These are phyloP conservation scores for Laetiporus sulphureus DNA, from an alignment of 1,284 basidiomycete species.

Conservation along the genomic window DNA sequence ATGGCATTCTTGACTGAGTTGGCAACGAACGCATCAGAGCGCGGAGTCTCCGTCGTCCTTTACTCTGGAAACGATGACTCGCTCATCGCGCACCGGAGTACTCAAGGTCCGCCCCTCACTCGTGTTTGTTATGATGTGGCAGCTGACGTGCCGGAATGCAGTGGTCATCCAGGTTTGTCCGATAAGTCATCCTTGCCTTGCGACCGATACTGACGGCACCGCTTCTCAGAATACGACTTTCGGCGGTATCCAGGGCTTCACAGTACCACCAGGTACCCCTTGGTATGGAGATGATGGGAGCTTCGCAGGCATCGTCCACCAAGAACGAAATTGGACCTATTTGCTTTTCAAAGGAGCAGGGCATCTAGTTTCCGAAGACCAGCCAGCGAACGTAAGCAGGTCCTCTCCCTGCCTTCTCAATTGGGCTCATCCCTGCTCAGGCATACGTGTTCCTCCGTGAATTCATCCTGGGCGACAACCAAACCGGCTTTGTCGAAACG, in stretches of 20 bases:
- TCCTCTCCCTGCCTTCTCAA: too few species aligned
- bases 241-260: constrained; percentile 67
- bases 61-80: constrained; percentile 67
- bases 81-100: constrained; percentile 56
- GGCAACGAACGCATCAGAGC: constrained; percentile 50
- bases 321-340: constrained; percentile 66
- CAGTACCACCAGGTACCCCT: constrained; percentile 55
- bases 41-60: constrained; percentile 45
- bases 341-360: constrained; percentile 50
- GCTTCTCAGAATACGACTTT: constrained; percentile 56
- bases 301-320: constrained; percentile 63
- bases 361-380: constrained; percentile 45
- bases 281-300: constrained; percentile 54
- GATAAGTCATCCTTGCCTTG: too few species aligned
- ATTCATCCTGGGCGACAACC: constrained; percentile 19
- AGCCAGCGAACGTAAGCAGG: constrained; percentile 30
- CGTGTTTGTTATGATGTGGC: too few species aligned
- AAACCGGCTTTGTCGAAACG: constrained; percentile 17
- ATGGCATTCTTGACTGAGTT: constrained; percentile 59
- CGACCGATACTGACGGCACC: neutral
- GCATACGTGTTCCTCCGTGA: constrained; percentile 20
- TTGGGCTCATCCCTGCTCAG: too few species aligned
- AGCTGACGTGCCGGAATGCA: constrained; percentile 21
- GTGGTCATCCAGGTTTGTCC: constrained; percentile 53
- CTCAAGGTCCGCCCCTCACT: constrained; percentile 55